These are phyloP conservation scores for Fusarium sacchari DNA, from an alignment of 2,329 filamentous ascomycete species.

Conservation along the genomic window DNA sequence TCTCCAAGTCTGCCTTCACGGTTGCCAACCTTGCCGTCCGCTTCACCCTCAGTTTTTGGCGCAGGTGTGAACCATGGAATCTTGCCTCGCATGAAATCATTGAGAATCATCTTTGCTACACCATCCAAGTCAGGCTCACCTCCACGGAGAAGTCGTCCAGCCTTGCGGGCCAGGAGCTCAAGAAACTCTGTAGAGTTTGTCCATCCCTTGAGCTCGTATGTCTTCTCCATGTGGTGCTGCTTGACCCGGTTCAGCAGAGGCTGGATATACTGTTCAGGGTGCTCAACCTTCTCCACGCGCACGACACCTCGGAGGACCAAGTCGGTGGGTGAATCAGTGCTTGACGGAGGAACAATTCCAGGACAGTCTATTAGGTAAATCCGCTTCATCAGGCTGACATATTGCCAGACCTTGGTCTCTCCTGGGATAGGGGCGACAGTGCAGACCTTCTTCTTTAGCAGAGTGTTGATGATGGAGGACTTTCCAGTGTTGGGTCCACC, in stretches of 20 bases:
- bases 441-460: conserved; percentile 94
- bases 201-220: conserved; percentile 88
- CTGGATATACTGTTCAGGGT: conserved; percentile 94
- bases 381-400: conserved; percentile 93
- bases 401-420: conserved; percentile 98
- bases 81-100: conserved; percentile 94
- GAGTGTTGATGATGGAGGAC: conserved; percentile 95
- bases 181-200: conserved; percentile 83
- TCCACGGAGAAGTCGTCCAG: conserved; percentile 84
- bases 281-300: conserved; percentile 93
- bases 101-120: conserved; percentile 95
- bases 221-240: conserved; percentile 87
- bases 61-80: conserved; percentile 95
- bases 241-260: conserved; percentile 84
- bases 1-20: conserved; percentile 84
- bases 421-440: conserved; percentile 94
- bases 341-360: conserved; percentile 91
- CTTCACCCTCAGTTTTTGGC: conserved; percentile 67
- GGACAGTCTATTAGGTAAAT: conserved; percentile 95
- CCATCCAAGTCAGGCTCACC: conserved; percentile 96
- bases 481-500: conserved; percentile 89
- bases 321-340: conserved; percentile 84
- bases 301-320: conserved; percentile 92
- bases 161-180: conserved; percentile 86
- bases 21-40: conserved; percentile 67